Conservation (phyloP, 2,329 filamentous ascomycete species). For the Ophiostoma ips region DNA sequence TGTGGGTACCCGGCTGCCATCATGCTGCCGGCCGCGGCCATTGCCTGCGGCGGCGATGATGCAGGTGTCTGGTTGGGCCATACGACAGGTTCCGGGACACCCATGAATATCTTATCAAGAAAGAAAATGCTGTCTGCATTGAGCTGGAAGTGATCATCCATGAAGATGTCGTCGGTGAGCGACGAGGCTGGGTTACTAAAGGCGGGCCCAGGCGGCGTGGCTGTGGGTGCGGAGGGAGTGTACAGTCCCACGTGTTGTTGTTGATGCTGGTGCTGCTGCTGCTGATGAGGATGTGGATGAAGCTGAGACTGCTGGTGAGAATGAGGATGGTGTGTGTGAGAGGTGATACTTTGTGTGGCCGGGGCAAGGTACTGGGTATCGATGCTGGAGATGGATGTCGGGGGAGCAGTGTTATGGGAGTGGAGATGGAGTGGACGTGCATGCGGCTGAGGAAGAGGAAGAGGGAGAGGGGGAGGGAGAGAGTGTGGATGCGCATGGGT, state of each 20-base stretch:
- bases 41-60: neutral
- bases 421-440: neutral
- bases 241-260: neutral
- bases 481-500: neutral
- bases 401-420: neutral
- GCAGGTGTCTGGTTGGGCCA: neutral
- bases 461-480: neutral
- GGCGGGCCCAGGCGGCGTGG: neutral
- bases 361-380: too few species aligned
- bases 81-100: constrained; percentile 11
- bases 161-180: constrained; percentile 4
- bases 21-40: neutral
- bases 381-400: neutral
- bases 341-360: too few species aligned
- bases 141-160: constrained; percentile 13
- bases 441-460: neutral
- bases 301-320: neutral
- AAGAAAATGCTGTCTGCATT: constrained; percentile 16
- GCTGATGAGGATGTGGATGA: neutral
- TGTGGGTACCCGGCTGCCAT: neutral
- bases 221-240: neutral
- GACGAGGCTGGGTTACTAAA: neutral
- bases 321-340: neutral
- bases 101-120: constrained; percentile 14
- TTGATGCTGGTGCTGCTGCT: neutral